Conservation (phyloP, 2,329 filamentous ascomycete genomes). For the Alternaria incomplexa region DNA sequence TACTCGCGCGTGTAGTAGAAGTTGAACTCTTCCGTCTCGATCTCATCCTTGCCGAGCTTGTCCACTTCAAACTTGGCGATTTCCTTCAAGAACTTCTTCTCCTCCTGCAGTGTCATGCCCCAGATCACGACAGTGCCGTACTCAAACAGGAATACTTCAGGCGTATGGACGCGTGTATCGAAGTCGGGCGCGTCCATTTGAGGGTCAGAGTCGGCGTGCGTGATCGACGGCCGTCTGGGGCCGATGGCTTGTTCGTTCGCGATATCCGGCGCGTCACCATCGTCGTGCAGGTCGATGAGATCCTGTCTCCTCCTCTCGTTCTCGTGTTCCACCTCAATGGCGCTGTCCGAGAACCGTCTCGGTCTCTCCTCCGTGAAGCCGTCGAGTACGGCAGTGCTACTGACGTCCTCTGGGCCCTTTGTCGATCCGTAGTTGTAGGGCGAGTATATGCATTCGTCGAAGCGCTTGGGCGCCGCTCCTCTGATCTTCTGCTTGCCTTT, state of each 20-base stretch:
- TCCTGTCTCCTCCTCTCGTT: constrained; percentile 64
- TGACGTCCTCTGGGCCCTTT: constrained; percentile 42
- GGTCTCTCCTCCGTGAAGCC: constrained; percentile 51
- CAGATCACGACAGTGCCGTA: constrained; percentile 98
- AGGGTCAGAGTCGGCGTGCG: constrained; percentile 41
- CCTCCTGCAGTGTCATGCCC: constrained; percentile 93
- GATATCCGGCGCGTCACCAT: constrained; percentile 39
- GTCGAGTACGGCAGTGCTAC: constrained; percentile 40
- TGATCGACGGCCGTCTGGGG: constrained; percentile 30
- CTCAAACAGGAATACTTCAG: constrained; percentile 94
- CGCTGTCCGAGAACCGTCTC: constrained; percentile 75
- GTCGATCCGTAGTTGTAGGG: constrained; percentile 78
- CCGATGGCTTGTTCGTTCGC: constrained; percentile 34
- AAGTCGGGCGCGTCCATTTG: constrained; percentile 68
- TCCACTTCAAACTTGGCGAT: constrained; percentile 93
- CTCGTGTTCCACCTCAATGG: constrained; percentile 69
- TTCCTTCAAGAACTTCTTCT: constrained; percentile 90
- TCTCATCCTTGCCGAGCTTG: constrained; percentile 84
- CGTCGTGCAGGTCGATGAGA: constrained; percentile 66
- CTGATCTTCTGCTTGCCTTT: constrained; percentile 81
- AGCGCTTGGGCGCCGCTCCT: constrained; percentile 85
- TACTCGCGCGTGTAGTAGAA: constrained; percentile 99
- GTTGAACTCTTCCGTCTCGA: constrained; percentile 97
- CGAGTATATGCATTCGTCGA: constrained; percentile 97
- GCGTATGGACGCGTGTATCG: constrained; percentile 86